phyloP scores from a whole-genome alignment of 192 early-diverging fungal species.

The Jimgerdemannia lactiflua region DNA sequence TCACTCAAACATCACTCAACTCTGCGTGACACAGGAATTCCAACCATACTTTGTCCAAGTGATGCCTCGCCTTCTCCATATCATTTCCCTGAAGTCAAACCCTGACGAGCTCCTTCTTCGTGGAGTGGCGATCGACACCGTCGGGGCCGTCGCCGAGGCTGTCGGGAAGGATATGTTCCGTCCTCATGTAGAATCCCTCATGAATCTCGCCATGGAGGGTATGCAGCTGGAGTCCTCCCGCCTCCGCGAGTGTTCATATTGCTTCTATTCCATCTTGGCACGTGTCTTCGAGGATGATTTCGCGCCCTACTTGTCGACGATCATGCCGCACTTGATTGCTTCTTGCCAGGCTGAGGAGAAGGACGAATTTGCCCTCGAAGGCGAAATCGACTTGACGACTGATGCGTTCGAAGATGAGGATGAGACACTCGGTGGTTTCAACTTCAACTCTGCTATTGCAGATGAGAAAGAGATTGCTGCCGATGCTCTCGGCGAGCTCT shows the following conservation, averaged over 20 bases:
- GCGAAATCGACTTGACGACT: constrained; percentile 34
- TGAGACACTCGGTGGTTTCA: constrained; percentile 56
- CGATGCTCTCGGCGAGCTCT: constrained; percentile 86
- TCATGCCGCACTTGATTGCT: constrained; percentile 80
- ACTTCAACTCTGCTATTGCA: constrained; percentile 76
- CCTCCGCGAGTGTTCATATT: constrained; percentile 82
- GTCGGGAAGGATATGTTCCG: constrained; percentile 80
- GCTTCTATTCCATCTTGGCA: constrained; percentile 83
- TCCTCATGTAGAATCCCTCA: constrained; percentile 70
- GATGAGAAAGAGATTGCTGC: constrained; percentile 94
- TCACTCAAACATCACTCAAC: background rate
- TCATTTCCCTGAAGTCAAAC: constrained; percentile 67
- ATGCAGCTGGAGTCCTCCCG: constrained; percentile 68
- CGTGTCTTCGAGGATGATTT: constrained; percentile 84
- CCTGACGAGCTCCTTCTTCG: constrained; percentile 78
- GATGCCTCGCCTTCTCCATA: constrained; percentile 60
- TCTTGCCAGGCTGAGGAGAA: constrained; percentile 80
- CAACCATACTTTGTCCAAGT: constrained; percentile 76
- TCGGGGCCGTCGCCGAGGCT: constrained; percentile 83
- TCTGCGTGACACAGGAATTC: constrained; percentile 38
- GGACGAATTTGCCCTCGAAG: constrained; percentile 27
- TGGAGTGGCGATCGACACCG: constrained; percentile 81
- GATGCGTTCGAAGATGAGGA: constrained; percentile 55
- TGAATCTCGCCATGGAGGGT: constrained; percentile 77
- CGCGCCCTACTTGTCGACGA: constrained; percentile 63